A percentile compares a stretch with the other conserved stretches of the same genome.
phyloP scores from a whole-genome alignment of 495 filamentous ascomycete genomes.

The Aspergillus haitiensis region DNA sequence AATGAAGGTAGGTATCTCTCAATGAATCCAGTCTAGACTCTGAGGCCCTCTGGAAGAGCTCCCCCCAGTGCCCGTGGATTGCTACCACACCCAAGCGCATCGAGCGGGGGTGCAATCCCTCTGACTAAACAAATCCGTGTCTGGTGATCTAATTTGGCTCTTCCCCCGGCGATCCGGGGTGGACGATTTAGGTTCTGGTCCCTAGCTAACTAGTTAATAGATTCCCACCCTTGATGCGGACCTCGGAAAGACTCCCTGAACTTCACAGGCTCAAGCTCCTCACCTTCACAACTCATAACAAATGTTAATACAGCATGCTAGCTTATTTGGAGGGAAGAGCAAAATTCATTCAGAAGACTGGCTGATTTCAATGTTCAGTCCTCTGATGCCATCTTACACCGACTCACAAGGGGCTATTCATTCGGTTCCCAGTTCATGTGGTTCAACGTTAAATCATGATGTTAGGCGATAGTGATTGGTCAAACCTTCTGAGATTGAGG shows the following conservation, averaged over 20 bases:
- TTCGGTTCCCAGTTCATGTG: not conserved
- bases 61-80: no score
- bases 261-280: no score
- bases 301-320: no score
- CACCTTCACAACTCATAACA: no score
- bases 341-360: not conserved
- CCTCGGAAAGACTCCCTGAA: not conserved
- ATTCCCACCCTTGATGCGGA: not conserved
- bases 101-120: not conserved
- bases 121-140: not conserved
- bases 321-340: not conserved
- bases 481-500: not conserved
- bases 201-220: not conserved
- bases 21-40: no score
- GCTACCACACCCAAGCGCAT: not conserved
- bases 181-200: slow-evolving; percentile 4
- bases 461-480: not conserved
- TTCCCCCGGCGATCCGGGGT: slow-evolving; percentile 29
- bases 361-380: not conserved
- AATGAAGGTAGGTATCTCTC: no score
- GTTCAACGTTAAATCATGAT: not conserved
- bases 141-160: slow-evolving; percentile 5
- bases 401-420: not conserved
- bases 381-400: not conserved
- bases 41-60: no score